A percentile compares a stretch with the other conserved stretches of the same genome.
Evolutionary conservation across 768 basidiomycete species (phyloP).

Genomic region (Boletus huronensis): DNA sequence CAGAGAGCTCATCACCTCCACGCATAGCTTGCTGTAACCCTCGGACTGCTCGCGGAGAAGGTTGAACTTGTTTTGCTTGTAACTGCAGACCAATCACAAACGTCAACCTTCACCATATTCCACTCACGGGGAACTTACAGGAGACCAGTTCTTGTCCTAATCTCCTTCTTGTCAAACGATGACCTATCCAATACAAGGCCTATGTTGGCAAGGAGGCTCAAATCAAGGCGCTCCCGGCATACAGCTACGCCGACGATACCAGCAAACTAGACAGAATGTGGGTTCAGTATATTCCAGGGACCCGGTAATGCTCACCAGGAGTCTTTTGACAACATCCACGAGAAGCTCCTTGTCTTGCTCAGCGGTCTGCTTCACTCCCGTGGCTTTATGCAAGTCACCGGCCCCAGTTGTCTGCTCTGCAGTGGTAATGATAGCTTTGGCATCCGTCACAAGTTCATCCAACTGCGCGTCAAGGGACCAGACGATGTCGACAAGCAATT

Average conservation of each 20-base stretch:
- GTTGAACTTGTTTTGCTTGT: slow-evolving; percentile 98
- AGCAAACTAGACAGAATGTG: slow-evolving; percentile 41
- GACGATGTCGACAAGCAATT: slow-evolving; percentile 71
- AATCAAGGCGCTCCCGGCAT: slow-evolving; percentile 75
- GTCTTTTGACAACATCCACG: slow-evolving; percentile 52
- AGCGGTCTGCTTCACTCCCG: slow-evolving; percentile 47
- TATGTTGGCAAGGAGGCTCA: slow-evolving; percentile 55
- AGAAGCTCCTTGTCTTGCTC: slow-evolving; percentile 66
- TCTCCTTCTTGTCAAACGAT: slow-evolving; percentile 73
- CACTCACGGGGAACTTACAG: slow-evolving; percentile 52
- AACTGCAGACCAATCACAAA: slow-evolving; percentile 46
- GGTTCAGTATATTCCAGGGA: background rate
- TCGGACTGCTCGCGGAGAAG: slow-evolving; percentile 95
- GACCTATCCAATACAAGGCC: slow-evolving; percentile 68
- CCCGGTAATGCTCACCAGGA: slow-evolving; percentile 45
- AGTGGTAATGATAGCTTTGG: slow-evolving; percentile 40
- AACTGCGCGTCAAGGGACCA: slow-evolving; percentile 79
- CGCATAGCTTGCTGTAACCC: slow-evolving; percentile 90
- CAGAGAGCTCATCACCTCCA: slow-evolving; percentile 75
- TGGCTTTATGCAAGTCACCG: slow-evolving; percentile 31
- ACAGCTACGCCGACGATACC: slow-evolving; percentile 55
- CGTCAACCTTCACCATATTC: background rate
- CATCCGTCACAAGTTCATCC: slow-evolving; percentile 64
- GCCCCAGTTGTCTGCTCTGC: slow-evolving; percentile 23
- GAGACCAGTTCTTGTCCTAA: slow-evolving; percentile 72